Base-by-base conservation (phyloP, 805 yeast species). In the Pichia thaimueangensis region DNA sequence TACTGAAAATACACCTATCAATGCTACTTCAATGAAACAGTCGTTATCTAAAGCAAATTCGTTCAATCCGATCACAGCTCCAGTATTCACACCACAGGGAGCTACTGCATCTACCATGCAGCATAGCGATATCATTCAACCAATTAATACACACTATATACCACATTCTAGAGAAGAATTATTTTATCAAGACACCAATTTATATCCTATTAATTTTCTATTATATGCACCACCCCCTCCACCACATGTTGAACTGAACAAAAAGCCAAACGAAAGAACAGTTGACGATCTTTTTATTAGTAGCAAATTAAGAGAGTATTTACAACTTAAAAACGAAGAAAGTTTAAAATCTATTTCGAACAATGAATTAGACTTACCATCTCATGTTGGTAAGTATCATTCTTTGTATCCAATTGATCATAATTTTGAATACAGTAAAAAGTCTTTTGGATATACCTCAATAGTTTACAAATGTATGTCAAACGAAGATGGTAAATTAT, bases 181-280 rank as follows among this genome's bases (percentile, higher is more conserved):
- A 12, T 63, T 56, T 48, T 58, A 54, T 46, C 65, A 62, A 33
- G 63, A 60, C 22, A 58, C 67, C 0, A 50, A 65, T 27, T 39
- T 59, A 30, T 78, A 65, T 49, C 83, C 84, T 0, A 64, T 86
- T 34, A 87, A 87, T 55, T 85, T 86, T 58, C 96, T 89, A 62
- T 64, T 87, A 30, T 89, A 91, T 63, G 93, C 96, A 0, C 97
- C 97, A 2, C 73, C 78, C 24, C 91, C 96, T 9, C 86, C 89
- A 3, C 89, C 88, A 8, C 80, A 82, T 55, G 60, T 80, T 37
- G 69, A 71, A 31, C 61, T 74, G 9, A 78, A 80, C 12, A 65
- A 84, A 47, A 71, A 73, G 37, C 77, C 86, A 1, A 79, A 88
- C 57, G 89, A 88, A 62, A 73, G 87, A 33, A 78, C 77, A 25